Evolutionary conservation across 2,329 filamentous ascomycete species (phyloP), one percentile per base, ranked within the genome.

Genomic region (Cordyceps cicadae): DNA sequence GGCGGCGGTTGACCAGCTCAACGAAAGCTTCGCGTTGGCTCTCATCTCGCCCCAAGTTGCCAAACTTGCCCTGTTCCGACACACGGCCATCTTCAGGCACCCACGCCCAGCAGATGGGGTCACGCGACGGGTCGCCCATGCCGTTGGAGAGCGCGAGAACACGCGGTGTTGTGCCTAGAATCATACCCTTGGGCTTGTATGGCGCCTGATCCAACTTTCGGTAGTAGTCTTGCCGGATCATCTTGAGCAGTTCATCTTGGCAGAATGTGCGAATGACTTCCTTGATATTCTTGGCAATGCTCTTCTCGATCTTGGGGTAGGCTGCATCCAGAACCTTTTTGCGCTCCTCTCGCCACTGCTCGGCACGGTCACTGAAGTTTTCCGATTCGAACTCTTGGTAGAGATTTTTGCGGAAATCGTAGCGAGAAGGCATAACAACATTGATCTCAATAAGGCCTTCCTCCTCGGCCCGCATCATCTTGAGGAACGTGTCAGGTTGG

Each of bases 401-500:
- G 5, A 99, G 81, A 58, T 88, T 85, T 55, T 85, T 83, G 62
- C 86, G 86, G 77, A 96, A 92, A 39, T 87, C 83, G 7, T 87
- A 84, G 67, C 89, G 87, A 60, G 88, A 86, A 67, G 90, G 85
- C 71, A 97, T 82, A 15, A 83, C 83, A 19, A 97, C 84, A 66
- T 85, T 87, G 59, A 99, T 90, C 62, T 96, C 90, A 15, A 99
- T 83, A 1, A 99, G 79, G 2, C 93, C 92, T 71, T 99, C 94
- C 68, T 94, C 89, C 72, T 99, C 94, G 1, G 94, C 94, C 72
- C 92, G 95, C 73, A 97, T 86, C 94, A 99, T 99, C 75, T 95
- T 93, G 60, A 99, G 77, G 71, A 94, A 99, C 29, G 96, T 79
- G 65, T 97, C 92, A 1, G 94, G 94, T 58, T 89, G 87, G 57